Conservation (phyloP, 768 basidiomycete species). For the Lactarius akahatsu region DNA sequence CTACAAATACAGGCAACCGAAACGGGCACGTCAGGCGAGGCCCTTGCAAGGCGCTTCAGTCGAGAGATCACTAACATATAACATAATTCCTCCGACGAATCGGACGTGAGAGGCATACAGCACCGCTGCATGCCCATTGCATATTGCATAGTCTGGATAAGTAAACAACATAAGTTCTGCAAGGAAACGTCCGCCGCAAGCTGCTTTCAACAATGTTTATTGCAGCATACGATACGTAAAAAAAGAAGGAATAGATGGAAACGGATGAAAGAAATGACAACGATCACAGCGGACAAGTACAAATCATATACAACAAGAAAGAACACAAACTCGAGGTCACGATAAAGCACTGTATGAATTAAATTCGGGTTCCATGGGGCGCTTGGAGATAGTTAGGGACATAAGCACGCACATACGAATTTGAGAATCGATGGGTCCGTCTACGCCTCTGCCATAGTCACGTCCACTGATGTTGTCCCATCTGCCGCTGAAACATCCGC, state of each 20-base stretch:
- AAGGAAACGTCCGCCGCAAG: slow-evolving; percentile 4
- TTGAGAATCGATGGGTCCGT: neutral
- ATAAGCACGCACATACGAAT: slow-evolving; percentile 1
- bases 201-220: slow-evolving; percentile 16
- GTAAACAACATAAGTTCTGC: slow-evolving; percentile 15
- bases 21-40: neutral
- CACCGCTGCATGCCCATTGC: neutral
- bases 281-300: slow-evolving; percentile 13
- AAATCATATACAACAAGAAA: slow-evolving; percentile 28
- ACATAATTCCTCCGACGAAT: neutral
- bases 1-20: neutral
- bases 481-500: slow-evolving; percentile 19
- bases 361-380: slow-evolving; percentile 12
- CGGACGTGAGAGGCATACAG: slow-evolving; percentile 1
- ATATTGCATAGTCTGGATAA: slow-evolving; percentile 7
- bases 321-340: slow-evolving; percentile 10
- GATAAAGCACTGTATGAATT: slow-evolving; percentile 16
- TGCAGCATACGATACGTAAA: slow-evolving; percentile 14
- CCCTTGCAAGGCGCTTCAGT: neutral
- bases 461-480: slow-evolving; percentile 25
- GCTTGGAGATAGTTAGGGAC: slow-evolving; percentile 7
- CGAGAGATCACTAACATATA: neutral
- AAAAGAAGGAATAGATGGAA: neutral
- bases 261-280: neutral
- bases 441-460: slow-evolving; percentile 25